These are phyloP conservation scores for Fonsecaea nubica DNA, from an alignment of 2,329 filamentous ascomycete genomes.

Conservation along the genomic window DNA sequence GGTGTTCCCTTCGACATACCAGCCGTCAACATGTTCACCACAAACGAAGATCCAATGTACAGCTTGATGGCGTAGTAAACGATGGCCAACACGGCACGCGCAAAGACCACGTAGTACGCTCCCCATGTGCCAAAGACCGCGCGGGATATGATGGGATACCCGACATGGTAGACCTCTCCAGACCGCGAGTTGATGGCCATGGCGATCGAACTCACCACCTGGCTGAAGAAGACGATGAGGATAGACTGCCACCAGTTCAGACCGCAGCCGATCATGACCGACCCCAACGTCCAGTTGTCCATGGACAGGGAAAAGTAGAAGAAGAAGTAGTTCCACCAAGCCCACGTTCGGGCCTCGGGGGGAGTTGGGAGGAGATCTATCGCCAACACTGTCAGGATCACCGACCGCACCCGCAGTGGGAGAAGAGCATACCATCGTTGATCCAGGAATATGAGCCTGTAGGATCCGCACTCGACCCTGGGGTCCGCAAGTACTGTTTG, in stretches of 20 bases:
- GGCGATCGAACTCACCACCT: constrained; percentile 51
- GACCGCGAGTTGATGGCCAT: constrained; percentile 55
- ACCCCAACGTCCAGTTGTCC: constrained; percentile 53
- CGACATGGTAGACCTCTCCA: constrained; percentile 52
- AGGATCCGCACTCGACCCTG: constrained; percentile 16
- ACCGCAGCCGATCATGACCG: constrained; percentile 52
- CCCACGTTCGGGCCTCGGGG: constrained; percentile 49
- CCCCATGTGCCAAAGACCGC: constrained; percentile 53
- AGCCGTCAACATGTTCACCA: constrained; percentile 40
- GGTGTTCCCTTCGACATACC: neutral
- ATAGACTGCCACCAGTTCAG: constrained; percentile 56
- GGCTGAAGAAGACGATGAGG: constrained; percentile 53
- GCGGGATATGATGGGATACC: constrained; percentile 50
- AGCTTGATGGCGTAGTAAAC: constrained; percentile 49
- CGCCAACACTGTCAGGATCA: neutral
- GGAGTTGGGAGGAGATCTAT: constrained; percentile 44
- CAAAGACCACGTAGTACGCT: constrained; percentile 52
- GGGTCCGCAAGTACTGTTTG: constrained; percentile 19
- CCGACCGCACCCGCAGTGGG: neutral
- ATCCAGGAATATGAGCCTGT: constrained; percentile 19
- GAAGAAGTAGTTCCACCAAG: constrained; percentile 50
- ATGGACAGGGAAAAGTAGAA: constrained; percentile 52
- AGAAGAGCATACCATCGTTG: constrained; percentile 14
- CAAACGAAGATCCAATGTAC: constrained; percentile 36
- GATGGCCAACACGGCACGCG: constrained; percentile 50